A percentile compares a stretch with the other conserved stretches of the same genome.
phyloP scores from a whole-genome alignment of 371 early-diverging fungal species.

The Nematocida homosporus region DNA sequence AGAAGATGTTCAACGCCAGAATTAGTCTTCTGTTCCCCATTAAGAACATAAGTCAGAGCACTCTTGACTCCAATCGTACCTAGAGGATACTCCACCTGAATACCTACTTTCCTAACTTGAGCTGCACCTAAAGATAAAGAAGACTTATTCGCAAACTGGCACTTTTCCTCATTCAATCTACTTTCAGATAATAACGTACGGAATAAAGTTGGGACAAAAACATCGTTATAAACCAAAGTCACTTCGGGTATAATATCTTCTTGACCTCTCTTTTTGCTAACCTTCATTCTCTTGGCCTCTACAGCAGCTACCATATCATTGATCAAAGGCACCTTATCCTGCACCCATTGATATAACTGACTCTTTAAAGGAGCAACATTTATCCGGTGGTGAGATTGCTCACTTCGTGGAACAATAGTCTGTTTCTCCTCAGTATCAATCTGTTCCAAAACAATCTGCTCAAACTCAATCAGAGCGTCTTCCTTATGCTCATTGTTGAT shows the following conservation, averaged over 20 bases:
- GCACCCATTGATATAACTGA: not conserved
- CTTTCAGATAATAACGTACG: not conserved
- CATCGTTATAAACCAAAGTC: not conserved
- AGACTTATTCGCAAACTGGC: not conserved
- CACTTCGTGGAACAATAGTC: constrained; percentile 7
- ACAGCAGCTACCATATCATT: not conserved
- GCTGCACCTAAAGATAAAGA: not conserved
- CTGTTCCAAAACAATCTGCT: not conserved
- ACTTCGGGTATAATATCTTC: not conserved
- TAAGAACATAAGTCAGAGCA: not conserved
- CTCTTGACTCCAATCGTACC: too few species aligned
- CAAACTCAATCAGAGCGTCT: not conserved
- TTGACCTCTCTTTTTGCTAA: not conserved
- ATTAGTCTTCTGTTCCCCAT: not conserved
- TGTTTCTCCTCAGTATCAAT: not conserved
- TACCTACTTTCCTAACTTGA: not conserved
- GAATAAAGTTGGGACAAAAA: not conserved
- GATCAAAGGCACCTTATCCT: not conserved
- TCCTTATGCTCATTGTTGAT: not conserved
- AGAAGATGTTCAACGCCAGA: not conserved
- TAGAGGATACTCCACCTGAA: not conserved
- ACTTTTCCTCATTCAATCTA: not conserved
- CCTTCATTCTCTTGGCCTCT: not conserved
- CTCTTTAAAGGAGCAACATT: not conserved
- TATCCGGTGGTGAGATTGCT: not conserved